Conservation (phyloP, 352 stramenopile genomes). For the Thraustochytrium striatum region DNA sequence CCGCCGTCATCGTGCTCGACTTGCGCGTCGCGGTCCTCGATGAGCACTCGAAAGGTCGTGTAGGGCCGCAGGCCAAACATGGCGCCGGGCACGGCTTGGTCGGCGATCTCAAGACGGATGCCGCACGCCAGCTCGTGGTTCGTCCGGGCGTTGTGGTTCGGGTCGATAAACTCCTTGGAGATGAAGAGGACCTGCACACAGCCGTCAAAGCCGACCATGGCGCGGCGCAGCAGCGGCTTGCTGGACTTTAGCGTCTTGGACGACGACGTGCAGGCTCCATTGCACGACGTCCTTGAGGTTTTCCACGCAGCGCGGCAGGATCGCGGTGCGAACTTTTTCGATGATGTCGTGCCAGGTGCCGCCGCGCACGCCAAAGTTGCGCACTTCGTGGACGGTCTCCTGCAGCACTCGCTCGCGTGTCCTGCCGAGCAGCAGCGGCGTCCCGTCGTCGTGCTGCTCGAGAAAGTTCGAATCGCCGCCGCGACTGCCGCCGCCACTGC, state of each 20-base stretch:
- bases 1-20: no score
- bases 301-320: conserved; percentile 4
- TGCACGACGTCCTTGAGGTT: conserved; percentile 38
- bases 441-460: no score
- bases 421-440: neutral
- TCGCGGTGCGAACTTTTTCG: conserved; percentile 4
- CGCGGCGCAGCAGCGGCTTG: conserved; percentile 13
- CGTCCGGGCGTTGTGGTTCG: neutral
- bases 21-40: conserved; percentile 11
- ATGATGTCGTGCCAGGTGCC: conserved; percentile 35
- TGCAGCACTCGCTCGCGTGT: neutral
- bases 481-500: no score
- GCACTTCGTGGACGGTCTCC: conserved; percentile 17
- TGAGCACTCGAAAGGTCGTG: conserved; percentile 10
- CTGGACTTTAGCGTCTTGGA: conserved; percentile 1
- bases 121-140: conserved; percentile 5
- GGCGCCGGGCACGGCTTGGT: conserved; percentile 5
- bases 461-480: no score
- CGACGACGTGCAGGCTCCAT: conserved; percentile 30
- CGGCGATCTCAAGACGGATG: conserved; percentile 28
- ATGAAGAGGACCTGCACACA: conserved; percentile 8
- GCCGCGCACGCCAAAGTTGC: conserved; percentile 13
- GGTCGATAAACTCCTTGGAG: conserved; percentile 36
- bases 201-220: conserved; percentile 26
- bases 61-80: conserved; percentile 30